Evolutionary conservation across 2,329 filamentous ascomycete species (phyloP).

Genomic region (Alternaria ventricosa): DNA sequence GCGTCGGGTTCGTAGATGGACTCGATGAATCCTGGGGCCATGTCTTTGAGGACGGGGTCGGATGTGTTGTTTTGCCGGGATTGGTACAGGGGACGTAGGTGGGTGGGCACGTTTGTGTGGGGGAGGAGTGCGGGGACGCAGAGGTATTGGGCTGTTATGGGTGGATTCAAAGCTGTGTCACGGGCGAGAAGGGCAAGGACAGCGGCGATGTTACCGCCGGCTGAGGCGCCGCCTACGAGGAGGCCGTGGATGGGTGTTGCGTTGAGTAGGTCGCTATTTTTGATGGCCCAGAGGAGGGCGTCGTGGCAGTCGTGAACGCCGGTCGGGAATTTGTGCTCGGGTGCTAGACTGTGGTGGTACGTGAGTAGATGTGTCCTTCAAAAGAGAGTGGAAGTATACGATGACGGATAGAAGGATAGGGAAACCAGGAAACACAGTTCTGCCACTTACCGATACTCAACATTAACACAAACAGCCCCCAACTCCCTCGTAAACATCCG

Average conservation of each 20-base stretch:
- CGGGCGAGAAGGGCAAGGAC: conserved; percentile 54
- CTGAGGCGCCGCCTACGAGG: conserved; percentile 59
- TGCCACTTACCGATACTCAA: conserved; percentile 58
- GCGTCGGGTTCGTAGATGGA: conserved; percentile 35
- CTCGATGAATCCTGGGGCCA: conserved; percentile 18
- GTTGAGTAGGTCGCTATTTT: conserved; percentile 37
- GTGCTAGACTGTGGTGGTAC: conserved; percentile 50
- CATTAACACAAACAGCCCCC: conserved; percentile 54
- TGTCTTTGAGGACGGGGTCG: conserved; percentile 33
- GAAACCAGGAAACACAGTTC: neutral
- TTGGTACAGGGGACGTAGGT: conserved; percentile 49
- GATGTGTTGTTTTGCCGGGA: conserved; percentile 41
- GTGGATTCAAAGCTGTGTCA: conserved; percentile 50
- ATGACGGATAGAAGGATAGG: no score
- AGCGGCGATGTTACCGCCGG: conserved; percentile 61
- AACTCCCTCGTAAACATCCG: conserved; percentile 48
- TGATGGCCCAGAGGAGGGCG: conserved; percentile 51
- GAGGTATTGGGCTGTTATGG: conserved; percentile 56
- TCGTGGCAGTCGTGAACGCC: conserved; percentile 59
- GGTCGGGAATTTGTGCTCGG: conserved; percentile 58
- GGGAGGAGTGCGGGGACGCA: conserved; percentile 56
- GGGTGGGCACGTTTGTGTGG: conserved; percentile 48
- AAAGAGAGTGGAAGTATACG: no score
- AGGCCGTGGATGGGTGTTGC: conserved; percentile 56
- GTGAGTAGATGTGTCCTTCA: neutral